These are phyloP conservation scores for Vickermania ingenoplastis DNA, from an alignment of 208 protist genomes.

Conservation along the genomic window DNA sequence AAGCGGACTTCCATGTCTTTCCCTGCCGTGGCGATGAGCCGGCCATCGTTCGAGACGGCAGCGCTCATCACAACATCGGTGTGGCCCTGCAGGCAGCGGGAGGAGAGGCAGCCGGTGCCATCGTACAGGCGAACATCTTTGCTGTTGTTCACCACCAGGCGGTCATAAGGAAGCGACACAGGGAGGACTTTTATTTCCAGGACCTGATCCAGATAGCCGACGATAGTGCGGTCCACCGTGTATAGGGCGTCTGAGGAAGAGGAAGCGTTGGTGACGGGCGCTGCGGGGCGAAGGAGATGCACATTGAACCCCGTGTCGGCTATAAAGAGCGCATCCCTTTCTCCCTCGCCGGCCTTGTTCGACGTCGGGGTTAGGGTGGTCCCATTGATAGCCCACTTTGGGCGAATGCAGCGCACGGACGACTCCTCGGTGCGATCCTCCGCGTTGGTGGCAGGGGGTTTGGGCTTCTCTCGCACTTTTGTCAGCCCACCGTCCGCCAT, in stretches of 20 bases:
- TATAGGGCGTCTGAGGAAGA: too few species aligned
- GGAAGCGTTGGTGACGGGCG: constrained; percentile 4
- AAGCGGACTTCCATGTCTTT: constrained; percentile 81
- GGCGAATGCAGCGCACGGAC: constrained; percentile 41
- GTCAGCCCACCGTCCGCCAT: constrained; percentile 28
- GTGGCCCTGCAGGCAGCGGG: constrained; percentile 62
- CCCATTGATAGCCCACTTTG: constrained; percentile 29
- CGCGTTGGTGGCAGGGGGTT: constrained; percentile 22
- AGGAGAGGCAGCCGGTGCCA: constrained; percentile 42
- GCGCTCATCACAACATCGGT: constrained; percentile 75
- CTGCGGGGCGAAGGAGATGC: constrained; percentile 10
- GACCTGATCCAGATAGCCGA: constrained; percentile 83
- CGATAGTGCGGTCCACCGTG: constrained; percentile 22
- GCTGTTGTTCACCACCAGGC: constrained; percentile 79
- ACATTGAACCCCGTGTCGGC: constrained; percentile 80
- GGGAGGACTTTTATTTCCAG: constrained; percentile 70
- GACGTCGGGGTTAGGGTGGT: constrained; percentile 9
- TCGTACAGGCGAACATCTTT: constrained; percentile 74
- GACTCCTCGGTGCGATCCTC: constrained; percentile 50
- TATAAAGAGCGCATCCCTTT: constrained; percentile 14
- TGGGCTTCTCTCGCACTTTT: constrained; percentile 31
- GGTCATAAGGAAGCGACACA: constrained; percentile 17
- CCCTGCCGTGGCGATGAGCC: constrained; percentile 67
- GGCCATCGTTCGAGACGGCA: constrained; percentile 53
- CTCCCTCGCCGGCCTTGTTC: constrained; percentile 12